These are phyloP conservation scores for Acanthamoeba culbertsoni DNA, from an alignment of 208 protist species.

Conservation along the genomic window DNA sequence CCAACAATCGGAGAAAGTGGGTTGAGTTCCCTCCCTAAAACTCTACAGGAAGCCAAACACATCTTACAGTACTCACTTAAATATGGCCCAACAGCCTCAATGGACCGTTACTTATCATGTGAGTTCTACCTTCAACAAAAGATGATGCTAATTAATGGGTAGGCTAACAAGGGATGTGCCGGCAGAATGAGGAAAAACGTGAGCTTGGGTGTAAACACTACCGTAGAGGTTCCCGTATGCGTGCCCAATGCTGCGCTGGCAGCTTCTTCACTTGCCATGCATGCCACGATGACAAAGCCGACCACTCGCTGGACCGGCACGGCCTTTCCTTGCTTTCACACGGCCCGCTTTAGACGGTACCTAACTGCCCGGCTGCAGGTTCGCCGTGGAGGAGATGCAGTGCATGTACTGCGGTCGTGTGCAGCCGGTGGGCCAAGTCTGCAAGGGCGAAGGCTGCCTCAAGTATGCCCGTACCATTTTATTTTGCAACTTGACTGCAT, in stretches of 20 bases:
- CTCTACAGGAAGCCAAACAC: not conserved
- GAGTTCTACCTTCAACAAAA: not conserved
- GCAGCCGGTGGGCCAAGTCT: not conserved
- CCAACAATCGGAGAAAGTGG: not conserved
- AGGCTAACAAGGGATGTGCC: too few species aligned
- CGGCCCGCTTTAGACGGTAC: not conserved
- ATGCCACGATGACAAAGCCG: slow-evolving; percentile 41
- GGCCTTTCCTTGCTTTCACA: not conserved
- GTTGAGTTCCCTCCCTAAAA: not conserved
- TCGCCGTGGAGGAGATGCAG: slow-evolving; percentile 3
- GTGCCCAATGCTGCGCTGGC: not conserved
- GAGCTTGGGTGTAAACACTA: slow-evolving; percentile 20
- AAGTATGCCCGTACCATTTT: not conserved
- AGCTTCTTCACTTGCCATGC: not conserved
- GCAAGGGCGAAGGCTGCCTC: not conserved
- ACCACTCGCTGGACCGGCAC: not conserved
- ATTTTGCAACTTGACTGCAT: not conserved
- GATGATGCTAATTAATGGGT: not conserved
- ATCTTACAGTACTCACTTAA: not conserved
- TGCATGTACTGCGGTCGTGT: slow-evolving; percentile 28
- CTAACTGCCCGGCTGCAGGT: not conserved
- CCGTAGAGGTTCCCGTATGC: not conserved
- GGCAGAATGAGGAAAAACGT: not conserved
- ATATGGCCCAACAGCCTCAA: not conserved
- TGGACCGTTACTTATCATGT: not conserved